Evolutionary conservation across 2,329 filamentous ascomycete genomes (phyloP), one percentile per base, ranked within the genome.

Genomic region (Xylaria multiplex): DNA sequence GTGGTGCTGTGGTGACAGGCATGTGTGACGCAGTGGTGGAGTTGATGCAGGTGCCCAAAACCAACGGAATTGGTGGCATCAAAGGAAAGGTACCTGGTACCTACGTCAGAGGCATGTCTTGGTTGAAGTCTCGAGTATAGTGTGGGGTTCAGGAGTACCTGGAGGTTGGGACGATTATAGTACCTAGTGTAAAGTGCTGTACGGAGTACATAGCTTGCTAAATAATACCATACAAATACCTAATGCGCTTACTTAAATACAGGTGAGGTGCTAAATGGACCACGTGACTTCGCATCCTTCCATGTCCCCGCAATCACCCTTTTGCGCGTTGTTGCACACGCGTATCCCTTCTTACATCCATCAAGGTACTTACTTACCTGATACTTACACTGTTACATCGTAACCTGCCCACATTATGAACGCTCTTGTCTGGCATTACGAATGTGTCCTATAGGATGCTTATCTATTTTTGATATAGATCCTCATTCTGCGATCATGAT

Each of bases 271-370:
- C 32, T 11, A 45, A 48, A 42, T 9, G 0, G 22, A 14, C 32
- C 72, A 75, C 71, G 71, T 75, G 73, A 74, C 42, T 70, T 73
- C 73, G 73, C 70, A 73, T 70, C 37, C 24, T 24, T 22, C 27
- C 27, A n/a, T 32, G 52, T 27, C 64, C 62, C 71, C 65, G 57
- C 69, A 8, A 43, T 55, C 42, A 19, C 35, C 61, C 49, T 40
- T 55, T 55, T 46, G 54, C 67, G 71, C 68, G 70, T 56, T n/a
- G n/a, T n/a, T 40, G 11, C 40, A 55, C 9, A 22, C 56, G 43
- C 65, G 66, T 57, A 64, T 64, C 16, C 42, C 35, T 0, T 52
- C 37, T 35, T 27, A 32, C 16, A 40, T 35, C n/a, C 6, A 48
- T 22, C 16, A 14, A 45, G 27, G 37, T 40, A 48, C 24, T 35